Conservation (phyloP, 129 eudicot genomes). For the Escallonia herrerae region DNA sequence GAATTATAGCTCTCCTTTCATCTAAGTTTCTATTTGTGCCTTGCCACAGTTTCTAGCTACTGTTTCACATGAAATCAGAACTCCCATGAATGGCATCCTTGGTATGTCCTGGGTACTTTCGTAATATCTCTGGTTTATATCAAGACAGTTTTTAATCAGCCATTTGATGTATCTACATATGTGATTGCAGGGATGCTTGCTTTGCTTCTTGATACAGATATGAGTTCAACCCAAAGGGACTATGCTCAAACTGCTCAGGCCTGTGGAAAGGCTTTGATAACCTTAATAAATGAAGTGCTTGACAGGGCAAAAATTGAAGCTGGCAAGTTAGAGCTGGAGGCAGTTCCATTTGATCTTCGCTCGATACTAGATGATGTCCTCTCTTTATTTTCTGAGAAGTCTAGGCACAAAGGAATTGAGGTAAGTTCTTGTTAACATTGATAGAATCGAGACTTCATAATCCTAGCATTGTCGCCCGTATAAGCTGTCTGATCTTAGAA, state of each 20-base stretch:
- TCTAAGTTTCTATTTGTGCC: constrained; percentile 5
- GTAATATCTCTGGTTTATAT: neutral
- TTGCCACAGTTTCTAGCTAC: constrained; percentile 78
- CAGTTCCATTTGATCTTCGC: constrained; percentile 67
- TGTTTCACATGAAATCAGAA: constrained; percentile 87
- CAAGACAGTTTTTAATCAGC: neutral
- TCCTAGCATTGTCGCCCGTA: no score
- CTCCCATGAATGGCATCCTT: constrained; percentile 92
- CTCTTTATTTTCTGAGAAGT: constrained; percentile 79
- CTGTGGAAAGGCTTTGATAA: constrained; percentile 63
- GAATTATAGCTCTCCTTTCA: neutral
- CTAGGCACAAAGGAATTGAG: constrained; percentile 82
- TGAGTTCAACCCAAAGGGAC: constrained; percentile 55
- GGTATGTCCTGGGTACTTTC: constrained; percentile 28
- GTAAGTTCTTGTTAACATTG: constrained; percentile 20
- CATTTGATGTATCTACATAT: neutral
- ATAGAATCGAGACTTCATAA: neutral
- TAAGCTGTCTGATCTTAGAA: no score
- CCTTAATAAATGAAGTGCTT: constrained; percentile 78
- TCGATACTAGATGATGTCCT: constrained; percentile 77
- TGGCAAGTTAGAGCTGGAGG: constrained; percentile 83
- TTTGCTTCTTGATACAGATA: constrained; percentile 44
- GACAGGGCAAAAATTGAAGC: constrained; percentile 90
- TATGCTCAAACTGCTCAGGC: constrained; percentile 61
- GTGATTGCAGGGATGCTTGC: constrained; percentile 50